Base-by-base conservation (phyloP, 176 grass and related monocot genomes). In the Rhipidocladum racemiflorum region DNA sequence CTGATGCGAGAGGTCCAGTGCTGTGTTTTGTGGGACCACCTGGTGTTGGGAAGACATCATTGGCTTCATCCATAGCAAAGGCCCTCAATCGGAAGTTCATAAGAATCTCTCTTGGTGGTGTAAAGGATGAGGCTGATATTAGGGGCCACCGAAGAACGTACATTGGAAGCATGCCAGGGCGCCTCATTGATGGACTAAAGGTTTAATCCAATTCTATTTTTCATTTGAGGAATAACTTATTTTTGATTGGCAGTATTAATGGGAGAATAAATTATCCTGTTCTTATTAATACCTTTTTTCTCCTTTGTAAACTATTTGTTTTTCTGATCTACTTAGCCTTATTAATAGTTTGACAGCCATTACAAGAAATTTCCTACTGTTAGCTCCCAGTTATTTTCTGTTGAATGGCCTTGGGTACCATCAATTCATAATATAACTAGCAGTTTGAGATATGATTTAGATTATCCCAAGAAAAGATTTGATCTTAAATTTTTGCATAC, bases 121-220 rank as follows among this genome's bases (percentile, higher is more conserved):
- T 99, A 42, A 99, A 95, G 75, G 96, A 99, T 77, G 96, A 99
- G 81, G 96, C 96, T 88, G 96, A 99, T 89, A 99, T 99, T 61
- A 91, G 96, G 77, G 96, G 96, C 57, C 96, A 99, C 71, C 86
- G 96, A 72, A 99, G 96, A 72, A 99, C 96, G 66, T 99, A 99
- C 76, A 91, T 99, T 85, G 96, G 96, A 77, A 99, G 96, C 77
- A 99, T 99, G 96, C 96, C 96, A 48, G 96, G 96, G 54, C 87
- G 96, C 35, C 92, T 99, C 72, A 99, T 99, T 65, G 96, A 99
- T 83, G 96, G 96, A 76, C 68, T 99, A 16, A 99, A 99, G 96
- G 96, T 99, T 85, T 59, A 27, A 74, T 67, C 29, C 23, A 65
- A 17, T 28, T 55, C 29, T 65, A 24, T 88, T 49, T 70, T n/a